Evolutionary conservation across 306 rosid species (phyloP).

Genomic region (Dalbergia cultrata): DNA sequence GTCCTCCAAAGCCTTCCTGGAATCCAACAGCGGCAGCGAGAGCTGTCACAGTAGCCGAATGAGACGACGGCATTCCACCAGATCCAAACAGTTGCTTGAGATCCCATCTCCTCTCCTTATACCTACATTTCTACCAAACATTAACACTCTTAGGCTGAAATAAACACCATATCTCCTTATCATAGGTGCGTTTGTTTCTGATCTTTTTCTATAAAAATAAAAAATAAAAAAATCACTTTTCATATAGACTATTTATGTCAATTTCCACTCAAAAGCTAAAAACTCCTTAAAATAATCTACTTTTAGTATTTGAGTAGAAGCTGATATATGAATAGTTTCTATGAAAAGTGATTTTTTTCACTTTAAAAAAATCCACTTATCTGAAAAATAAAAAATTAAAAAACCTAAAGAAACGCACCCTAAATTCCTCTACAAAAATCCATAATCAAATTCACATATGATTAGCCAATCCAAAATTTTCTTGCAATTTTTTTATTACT

Average conservation of each 20-base stretch:
- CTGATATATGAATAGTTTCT: too few relatives aligned
- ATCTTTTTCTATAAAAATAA: too few relatives aligned
- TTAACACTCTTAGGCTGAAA: constrained; percentile 52
- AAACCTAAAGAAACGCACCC: too few relatives aligned
- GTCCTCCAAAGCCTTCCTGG: constrained; percentile 93
- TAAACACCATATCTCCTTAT: constrained; percentile 5
- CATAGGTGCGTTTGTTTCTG: too few relatives aligned
- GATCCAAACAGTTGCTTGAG: constrained; percentile 85
- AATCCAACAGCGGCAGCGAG: constrained; percentile 85
- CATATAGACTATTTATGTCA: too few relatives aligned
- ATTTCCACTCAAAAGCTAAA: too few relatives aligned
- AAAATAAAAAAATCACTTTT: too few relatives aligned
- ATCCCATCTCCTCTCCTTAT: constrained; percentile 93
- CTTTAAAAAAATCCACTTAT: too few relatives aligned
- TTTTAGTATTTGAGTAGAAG: too few relatives aligned
- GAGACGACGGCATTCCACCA: constrained; percentile 99
- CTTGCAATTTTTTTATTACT: neutral
- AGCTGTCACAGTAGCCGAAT: constrained; percentile 96
- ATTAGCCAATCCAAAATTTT: constrained; percentile 14
- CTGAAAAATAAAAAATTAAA: too few relatives aligned
- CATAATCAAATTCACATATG: constrained; percentile 6
- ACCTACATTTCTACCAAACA: constrained; percentile 57
- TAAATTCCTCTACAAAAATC: constrained; percentile 6
- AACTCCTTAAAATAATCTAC: too few relatives aligned
- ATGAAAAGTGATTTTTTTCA: too few relatives aligned